These are phyloP conservation scores for Musa troglodytarum DNA, from an alignment of 176 grass and related monocot genomes.

Conservation along the genomic window DNA sequence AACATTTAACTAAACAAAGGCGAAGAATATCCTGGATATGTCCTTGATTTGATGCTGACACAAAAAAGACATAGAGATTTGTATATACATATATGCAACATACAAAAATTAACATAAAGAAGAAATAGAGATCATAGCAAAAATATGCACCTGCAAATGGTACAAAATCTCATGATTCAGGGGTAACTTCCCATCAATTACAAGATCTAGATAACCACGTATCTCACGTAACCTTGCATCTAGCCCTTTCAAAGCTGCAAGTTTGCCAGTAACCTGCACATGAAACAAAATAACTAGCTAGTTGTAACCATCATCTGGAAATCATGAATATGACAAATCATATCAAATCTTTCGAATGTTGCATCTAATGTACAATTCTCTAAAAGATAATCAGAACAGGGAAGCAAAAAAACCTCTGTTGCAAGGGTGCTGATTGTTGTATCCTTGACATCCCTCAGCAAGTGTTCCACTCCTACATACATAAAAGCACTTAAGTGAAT, in stretches of 20 bases:
- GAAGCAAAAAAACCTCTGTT: slow-evolving; percentile 54
- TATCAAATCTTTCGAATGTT: background rate
- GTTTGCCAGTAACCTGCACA: slow-evolving; percentile 74
- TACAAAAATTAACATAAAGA: background rate
- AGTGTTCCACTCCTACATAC: slow-evolving; percentile 78
- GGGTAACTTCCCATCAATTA: slow-evolving; percentile 81
- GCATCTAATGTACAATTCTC: background rate
- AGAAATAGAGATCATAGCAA: background rate
- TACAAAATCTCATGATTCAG: slow-evolving; percentile 96
- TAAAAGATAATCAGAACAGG: background rate
- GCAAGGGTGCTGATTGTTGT: slow-evolving; percentile 95
- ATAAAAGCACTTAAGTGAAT: background rate
- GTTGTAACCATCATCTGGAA: background rate
- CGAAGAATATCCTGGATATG: background rate
- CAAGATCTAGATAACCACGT: slow-evolving; percentile 76
- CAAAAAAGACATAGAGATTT: background rate
- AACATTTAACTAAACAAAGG: background rate
- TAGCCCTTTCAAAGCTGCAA: slow-evolving; percentile 78
- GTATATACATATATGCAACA: background rate
- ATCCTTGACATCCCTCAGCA: slow-evolving; percentile 93
- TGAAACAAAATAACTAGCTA: slow-evolving; percentile 16
- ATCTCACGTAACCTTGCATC: slow-evolving; percentile 87
- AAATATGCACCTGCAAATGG: slow-evolving; percentile 67
- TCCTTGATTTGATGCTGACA: background rate
- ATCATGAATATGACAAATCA: background rate